Base-by-base conservation (phyloP, 108 stramenopile species). In the Cyclostephanos tholiformis region DNA sequence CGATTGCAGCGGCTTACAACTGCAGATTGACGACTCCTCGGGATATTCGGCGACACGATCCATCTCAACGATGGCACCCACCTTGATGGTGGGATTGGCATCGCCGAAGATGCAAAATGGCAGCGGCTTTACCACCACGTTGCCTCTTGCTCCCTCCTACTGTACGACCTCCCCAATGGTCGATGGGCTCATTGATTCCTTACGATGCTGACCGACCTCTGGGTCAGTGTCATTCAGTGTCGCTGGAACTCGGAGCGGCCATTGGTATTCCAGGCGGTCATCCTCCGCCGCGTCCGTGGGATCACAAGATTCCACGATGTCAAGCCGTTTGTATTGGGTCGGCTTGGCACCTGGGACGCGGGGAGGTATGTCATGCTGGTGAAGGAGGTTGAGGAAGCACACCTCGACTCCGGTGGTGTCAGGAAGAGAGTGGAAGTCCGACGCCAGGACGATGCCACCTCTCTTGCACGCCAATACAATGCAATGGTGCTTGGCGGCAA, bases 401-500 rank as follows among this genome's bases (percentile, higher is more conserved):
- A 19, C 19, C 16, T 50, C n/a, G 49, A 50, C n/a, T 19, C n/a
- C 6, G 49, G 49, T 19, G 16, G 49, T 2, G 49, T 2, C 19
- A 6, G n/a, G 16, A 19, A 6, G 16, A 19, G n/a, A 50, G n/a
- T 19, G 16, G 49, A 17, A 50, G 19, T 19, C n/a, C 19, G 16
- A 19, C 19, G 6, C 19, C 49, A 19, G 19, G 49, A 50, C 49
- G 2, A 17, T 50, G 49, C 49, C 16, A 50, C n/a, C 1, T 17
- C 55, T 56, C 49, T 50, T 2, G 49, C 19, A 19, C 19, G 49
- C 19, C 11, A 13, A 23, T 56, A 23, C 25, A 13, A 71, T 48
- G 46, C 69, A 6, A 30, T 22, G 39, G 49, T 79, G 14, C 64
- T 73, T 36, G 30, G 35, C 13, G 78, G 78, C 25, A 32, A 53